Base-by-base conservation (phyloP, 176 grass and related monocot species). In the Oryza glaberrima region DNA sequence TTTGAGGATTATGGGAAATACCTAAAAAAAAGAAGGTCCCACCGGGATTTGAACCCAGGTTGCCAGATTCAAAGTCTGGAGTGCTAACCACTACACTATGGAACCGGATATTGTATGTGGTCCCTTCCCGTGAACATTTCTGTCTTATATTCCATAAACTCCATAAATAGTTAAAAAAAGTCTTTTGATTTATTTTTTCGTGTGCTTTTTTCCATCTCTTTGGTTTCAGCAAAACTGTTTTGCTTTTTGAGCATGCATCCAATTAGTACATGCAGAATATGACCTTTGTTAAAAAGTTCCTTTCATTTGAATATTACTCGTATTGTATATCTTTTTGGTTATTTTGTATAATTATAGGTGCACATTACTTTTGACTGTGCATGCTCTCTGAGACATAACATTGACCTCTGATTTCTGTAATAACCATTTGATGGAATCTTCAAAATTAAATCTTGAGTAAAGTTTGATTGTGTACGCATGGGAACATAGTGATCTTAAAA, bases 41-140 rank as follows among this genome's bases (percentile, higher is more conserved):
- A 83, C 86, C 77, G 90, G 88, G 90, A 97, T 97, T 97, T 51
- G 90, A 92, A 97, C 92, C 90, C 90, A 92, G 86, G 92, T 97
- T 83, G 81, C 90, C 90, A 94, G 94, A 97, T 97, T 97, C 94
- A 97, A 91, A 94, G 92, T 97, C 90, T 94, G 86, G 90, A 97
- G 92, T 94, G 94, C 83, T 94, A 92, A 90, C 94, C 87, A 81
- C 91, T 94, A 94, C 91, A 97, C 91, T 77, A 97, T 94, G 76
- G 82, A 90, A 92, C 94, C 82, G 0, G 1, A 19, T 68, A 35
- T 86, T 77, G 40, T 78, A 46, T 83, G 0, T 69, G 11, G 1
- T 25, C 38, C 38, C 12, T 78, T 25, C n/a, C 43, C 17, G 45
- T 36, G 35, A 15, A 69, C 16, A 38, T 69, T 70, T 70, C 15